Evolutionary conservation across 495 filamentous ascomycete genomes (phyloP).

Genomic region (Lophium mytilinum): DNA sequence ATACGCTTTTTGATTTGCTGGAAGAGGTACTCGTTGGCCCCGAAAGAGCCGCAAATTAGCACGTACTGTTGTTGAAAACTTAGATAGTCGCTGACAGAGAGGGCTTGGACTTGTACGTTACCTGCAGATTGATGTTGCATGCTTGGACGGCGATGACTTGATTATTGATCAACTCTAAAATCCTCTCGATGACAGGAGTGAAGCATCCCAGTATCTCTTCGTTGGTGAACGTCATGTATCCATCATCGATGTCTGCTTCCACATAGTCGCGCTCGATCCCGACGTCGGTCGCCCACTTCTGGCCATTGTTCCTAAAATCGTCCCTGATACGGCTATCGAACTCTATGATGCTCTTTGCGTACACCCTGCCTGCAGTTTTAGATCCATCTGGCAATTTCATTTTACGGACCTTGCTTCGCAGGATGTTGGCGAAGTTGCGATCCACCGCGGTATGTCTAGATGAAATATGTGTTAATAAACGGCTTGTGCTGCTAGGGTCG

Average conservation of each 20-base stretch:
- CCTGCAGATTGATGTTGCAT: slow-evolving; percentile 62
- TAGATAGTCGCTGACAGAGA: neutral
- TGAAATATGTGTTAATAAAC: no score
- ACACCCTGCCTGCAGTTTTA: slow-evolving; percentile 64
- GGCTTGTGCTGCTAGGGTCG: no score
- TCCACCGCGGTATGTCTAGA: slow-evolving; percentile 52
- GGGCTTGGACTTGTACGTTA: slow-evolving; percentile 30
- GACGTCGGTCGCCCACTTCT: slow-evolving; percentile 70
- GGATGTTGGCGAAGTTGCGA: slow-evolving; percentile 67
- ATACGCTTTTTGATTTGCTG: slow-evolving; percentile 76
- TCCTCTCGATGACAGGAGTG: slow-evolving; percentile 67
- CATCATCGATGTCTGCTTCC: slow-evolving; percentile 67
- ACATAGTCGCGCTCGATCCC: slow-evolving; percentile 71
- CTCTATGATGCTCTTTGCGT: slow-evolving; percentile 74
- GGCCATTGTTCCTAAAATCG: slow-evolving; percentile 69
- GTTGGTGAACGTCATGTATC: slow-evolving; percentile 77
- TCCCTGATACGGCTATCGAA: slow-evolving; percentile 74
- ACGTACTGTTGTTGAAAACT: slow-evolving; percentile 48
- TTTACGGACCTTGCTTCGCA: slow-evolving; percentile 66
- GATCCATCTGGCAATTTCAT: slow-evolving; percentile 72
- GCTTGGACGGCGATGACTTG: slow-evolving; percentile 74
- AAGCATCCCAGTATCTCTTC: slow-evolving; percentile 74
- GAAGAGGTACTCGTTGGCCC: slow-evolving; percentile 70
- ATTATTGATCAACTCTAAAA: slow-evolving; percentile 63
- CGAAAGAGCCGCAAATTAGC: slow-evolving; percentile 64